Conservation (phyloP, 192 early-diverging fungal genomes). For the Diversispora epigaea region DNA sequence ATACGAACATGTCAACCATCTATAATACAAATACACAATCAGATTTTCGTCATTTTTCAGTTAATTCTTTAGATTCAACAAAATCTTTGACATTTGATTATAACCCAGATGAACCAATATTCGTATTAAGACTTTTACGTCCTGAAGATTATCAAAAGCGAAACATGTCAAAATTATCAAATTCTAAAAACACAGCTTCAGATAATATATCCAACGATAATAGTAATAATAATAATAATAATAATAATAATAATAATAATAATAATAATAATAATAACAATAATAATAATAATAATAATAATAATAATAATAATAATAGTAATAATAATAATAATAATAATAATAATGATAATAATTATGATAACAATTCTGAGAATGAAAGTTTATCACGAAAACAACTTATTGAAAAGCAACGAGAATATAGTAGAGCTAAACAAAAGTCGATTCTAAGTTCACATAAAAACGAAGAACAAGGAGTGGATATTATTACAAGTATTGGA, state of each 20-base stretch:
- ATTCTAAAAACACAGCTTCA: neutral
- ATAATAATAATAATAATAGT: too few species aligned
- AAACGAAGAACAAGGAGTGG: constrained; percentile 40
- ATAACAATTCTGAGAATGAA: neutral
- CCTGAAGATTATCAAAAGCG: constrained; percentile 14
- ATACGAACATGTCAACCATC: neutral
- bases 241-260: neutral
- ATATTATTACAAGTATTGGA: constrained; percentile 41
- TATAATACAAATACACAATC: neutral
- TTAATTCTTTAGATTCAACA: constrained; percentile 23
- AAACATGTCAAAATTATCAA: neutral
- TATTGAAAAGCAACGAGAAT: constrained; percentile 31
- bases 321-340: neutral
- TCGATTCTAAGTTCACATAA: constrained; percentile 25
- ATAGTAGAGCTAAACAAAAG: constrained; percentile 26
- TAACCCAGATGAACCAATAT: constrained; percentile 26
- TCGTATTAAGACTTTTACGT: constrained; percentile 23
- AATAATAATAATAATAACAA: too few species aligned
- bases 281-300: too few species aligned
- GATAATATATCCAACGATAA: neutral
- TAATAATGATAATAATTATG: neutral
- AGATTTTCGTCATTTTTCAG: constrained; percentile 19
- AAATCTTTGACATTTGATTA: constrained; percentile 14
- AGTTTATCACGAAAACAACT: constrained; percentile 12
- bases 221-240: neutral